phyloP scores from a whole-genome alignment of 345 rosid genomes.

The Boechera divaricarpa region DNA sequence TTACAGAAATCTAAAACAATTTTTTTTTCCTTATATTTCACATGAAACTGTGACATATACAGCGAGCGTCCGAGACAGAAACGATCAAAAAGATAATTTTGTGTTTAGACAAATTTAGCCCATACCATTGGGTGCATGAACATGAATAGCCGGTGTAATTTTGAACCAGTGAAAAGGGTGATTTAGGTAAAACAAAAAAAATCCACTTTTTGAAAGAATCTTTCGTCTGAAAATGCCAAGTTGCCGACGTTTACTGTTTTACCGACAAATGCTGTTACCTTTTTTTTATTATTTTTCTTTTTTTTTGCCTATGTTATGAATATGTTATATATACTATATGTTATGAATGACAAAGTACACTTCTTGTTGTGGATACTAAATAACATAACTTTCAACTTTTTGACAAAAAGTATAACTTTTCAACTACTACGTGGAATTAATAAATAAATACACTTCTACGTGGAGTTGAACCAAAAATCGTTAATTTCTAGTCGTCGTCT shows the following conservation, averaged over 20 bases:
- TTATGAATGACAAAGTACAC: neutral
- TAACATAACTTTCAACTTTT: neutral
- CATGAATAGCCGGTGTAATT: neutral
- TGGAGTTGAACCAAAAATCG: neutral
- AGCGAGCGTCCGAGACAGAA: neutral
- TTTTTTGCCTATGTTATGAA: neutral
- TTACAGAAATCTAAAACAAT: neutral
- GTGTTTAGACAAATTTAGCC: constrained; percentile 3
- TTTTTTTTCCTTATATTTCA: neutral
- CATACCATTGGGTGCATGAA: constrained; percentile 2
- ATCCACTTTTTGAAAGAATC: constrained; percentile 1
- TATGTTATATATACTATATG: neutral
- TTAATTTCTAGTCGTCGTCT: neutral
- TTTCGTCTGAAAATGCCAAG: constrained; percentile 10
- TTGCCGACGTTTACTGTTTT: constrained; percentile 30
- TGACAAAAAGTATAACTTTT: neutral
- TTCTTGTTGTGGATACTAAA: constrained; percentile 3
- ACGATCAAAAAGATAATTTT: neutral
- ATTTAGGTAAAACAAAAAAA: neutral
- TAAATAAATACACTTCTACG: neutral
- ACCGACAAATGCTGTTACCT: constrained; percentile 33
- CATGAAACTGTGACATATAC: neutral
- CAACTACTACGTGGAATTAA: constrained; percentile 19
- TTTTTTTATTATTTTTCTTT: neutral
- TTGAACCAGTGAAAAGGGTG: constrained; percentile 10